Percentiles rank a stretch among this genome's conserved stretches.
These are phyloP conservation scores for Lactifluus hygrophoroides DNA, from an alignment of 768 basidiomycete species.

Conservation along the genomic window DNA sequence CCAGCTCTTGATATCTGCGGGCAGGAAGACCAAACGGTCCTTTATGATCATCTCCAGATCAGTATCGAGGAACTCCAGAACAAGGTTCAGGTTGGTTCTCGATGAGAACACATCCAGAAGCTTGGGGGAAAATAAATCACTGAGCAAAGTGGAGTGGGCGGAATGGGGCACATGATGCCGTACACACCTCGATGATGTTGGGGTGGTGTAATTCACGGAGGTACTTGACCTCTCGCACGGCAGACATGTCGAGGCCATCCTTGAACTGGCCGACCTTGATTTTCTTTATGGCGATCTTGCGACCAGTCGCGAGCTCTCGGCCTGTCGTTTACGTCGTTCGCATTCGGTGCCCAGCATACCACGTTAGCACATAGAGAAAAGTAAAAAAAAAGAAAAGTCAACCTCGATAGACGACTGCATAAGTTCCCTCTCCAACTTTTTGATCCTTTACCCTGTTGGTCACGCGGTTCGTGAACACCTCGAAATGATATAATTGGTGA, in stretches of 20 bases:
- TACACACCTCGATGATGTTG: slow-evolving; percentile 85
- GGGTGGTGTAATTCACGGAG: slow-evolving; percentile 89
- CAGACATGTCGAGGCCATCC: slow-evolving; percentile 98
- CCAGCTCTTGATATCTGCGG: slow-evolving; percentile 97
- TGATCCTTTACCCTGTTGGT: slow-evolving; percentile 60
- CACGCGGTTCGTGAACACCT: slow-evolving; percentile 10
- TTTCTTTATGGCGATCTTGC: slow-evolving; percentile 96
- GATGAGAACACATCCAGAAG: slow-evolving; percentile 95
- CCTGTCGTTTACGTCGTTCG: slow-evolving; percentile 34
- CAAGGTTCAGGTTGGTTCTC: slow-evolving; percentile 93
- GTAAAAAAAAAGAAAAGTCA: slow-evolving; percentile 20
- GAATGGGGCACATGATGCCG: too few species aligned
- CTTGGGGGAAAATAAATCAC: slow-evolving; percentile 36
- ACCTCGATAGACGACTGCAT: slow-evolving; percentile 95
- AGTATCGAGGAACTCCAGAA: slow-evolving; percentile 92
- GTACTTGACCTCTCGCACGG: slow-evolving; percentile 96
- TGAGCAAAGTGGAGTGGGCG: not conserved
- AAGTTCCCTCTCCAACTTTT: slow-evolving; percentile 88
- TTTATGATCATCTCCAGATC: slow-evolving; percentile 97
- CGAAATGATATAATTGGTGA: not conserved
- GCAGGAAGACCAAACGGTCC: slow-evolving; percentile 84
- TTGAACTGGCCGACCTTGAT: slow-evolving; percentile 96
- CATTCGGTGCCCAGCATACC: not conserved
- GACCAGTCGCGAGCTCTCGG: slow-evolving; percentile 60
- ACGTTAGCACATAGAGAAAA: slow-evolving; percentile 6